Percentiles rank a stretch among this genome's conserved stretches.
Conservation (phyloP, 495 filamentous ascomycete species). For the Podospora comata region DNA sequence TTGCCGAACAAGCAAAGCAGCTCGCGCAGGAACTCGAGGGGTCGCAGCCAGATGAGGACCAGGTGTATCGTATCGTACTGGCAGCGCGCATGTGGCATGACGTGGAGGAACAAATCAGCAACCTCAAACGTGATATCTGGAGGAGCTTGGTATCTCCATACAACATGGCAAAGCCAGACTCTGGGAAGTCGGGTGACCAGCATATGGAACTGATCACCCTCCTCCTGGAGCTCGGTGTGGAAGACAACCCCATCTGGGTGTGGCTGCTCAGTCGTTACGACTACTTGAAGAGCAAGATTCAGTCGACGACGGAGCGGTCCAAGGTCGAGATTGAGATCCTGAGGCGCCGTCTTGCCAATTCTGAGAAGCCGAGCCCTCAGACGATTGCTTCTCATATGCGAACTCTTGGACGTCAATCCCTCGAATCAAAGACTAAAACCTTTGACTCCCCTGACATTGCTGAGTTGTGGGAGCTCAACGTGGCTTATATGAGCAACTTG, state of each 20-base stretch:
- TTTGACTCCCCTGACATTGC: conserved; percentile 74
- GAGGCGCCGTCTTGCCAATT: conserved; percentile 70
- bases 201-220: conserved; percentile 87
- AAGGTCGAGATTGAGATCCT: conserved; percentile 90
- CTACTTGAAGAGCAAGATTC: conserved; percentile 80
- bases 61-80: conserved; percentile 79
- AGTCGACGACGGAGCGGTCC: conserved; percentile 71
- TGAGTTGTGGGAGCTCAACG: conserved; percentile 85
- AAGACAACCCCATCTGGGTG: conserved; percentile 92
- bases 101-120: conserved; percentile 75
- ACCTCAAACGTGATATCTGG: conserved; percentile 89
- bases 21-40: conserved; percentile 55
- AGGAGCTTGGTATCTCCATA: conserved; percentile 62
- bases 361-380: conserved; percentile 65
- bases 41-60: conserved; percentile 57
- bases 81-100: conserved; percentile 94
- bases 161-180: conserved; percentile 43
- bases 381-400: conserved; percentile 70
- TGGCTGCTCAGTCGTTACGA: conserved; percentile 90
- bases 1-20: conserved; percentile 68
- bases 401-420: conserved; percentile 59
- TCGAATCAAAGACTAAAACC: conserved; percentile 50
- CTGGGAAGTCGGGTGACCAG: conserved; percentile 62
- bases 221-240: conserved; percentile 84
- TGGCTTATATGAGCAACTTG: conserved; percentile 67